These are phyloP conservation scores for Arthrobotrys sinensis DNA, from an alignment of 2,329 filamentous ascomycete genomes.

Conservation along the genomic window DNA sequence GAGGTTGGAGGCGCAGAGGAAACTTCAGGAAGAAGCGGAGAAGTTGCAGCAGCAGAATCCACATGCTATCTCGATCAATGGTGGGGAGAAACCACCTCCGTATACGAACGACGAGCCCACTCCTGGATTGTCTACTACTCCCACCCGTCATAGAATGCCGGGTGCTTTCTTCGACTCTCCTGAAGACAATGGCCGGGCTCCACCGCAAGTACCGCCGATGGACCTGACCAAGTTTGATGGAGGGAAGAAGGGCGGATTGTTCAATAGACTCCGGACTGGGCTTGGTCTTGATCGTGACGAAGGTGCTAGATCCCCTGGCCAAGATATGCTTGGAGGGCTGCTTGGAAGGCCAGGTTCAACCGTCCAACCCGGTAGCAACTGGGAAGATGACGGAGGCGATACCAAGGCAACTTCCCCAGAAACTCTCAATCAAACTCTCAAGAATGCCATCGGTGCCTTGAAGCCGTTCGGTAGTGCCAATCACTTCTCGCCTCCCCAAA, in stretches of 20 bases:
- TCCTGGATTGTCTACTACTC: constrained; percentile 40
- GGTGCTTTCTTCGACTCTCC: constrained; percentile 59
- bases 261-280: constrained; percentile 51
- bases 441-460: constrained; percentile 83
- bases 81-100: constrained; percentile 11
- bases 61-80: constrained; percentile 20
- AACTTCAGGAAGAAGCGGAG: constrained; percentile 76
- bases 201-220: constrained; percentile 13
- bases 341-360: constrained; percentile 38
- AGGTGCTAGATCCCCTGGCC: constrained; percentile 16
- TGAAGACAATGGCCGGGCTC: constrained; percentile 30
- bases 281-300: constrained; percentile 52
- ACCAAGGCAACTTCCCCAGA: constrained; percentile 72
- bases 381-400: constrained; percentile 63
- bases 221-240: constrained; percentile 31
- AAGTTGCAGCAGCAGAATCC: constrained; percentile 65
- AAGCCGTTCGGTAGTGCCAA: constrained; percentile 81
- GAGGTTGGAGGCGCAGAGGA: constrained; percentile 80
- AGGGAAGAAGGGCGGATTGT: constrained; percentile 35
- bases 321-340: constrained; percentile 39
- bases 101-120: constrained; percentile 25
- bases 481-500: constrained; percentile 81
- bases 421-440: constrained; percentile 78
- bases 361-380: constrained; percentile 45
- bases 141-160: constrained; percentile 55